Conservation (phyloP, 495 filamentous ascomycete species). For the Penicillium egyptiacum region DNA sequence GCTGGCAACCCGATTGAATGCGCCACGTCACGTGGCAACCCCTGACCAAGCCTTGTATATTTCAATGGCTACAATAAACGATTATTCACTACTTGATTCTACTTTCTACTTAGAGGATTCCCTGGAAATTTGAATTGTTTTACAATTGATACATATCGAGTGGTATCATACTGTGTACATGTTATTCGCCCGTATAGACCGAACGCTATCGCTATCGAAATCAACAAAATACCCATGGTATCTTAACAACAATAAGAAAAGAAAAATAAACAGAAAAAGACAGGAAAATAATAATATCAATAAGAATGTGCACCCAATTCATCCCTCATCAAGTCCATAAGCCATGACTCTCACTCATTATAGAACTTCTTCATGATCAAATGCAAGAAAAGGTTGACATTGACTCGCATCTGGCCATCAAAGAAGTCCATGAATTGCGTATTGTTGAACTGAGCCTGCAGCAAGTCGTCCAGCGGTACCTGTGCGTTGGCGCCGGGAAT, state of each 20-base stretch:
- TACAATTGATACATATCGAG: conserved; percentile 5
- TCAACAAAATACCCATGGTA: conserved; percentile 37
- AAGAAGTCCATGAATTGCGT: conserved; percentile 94
- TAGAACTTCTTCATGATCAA: conserved; percentile 99
- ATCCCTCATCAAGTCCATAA: conserved; percentile 30
- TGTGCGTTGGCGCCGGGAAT: conserved; percentile 90
- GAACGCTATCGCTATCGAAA: conserved; percentile 28
- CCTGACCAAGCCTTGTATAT: conserved; percentile 29
- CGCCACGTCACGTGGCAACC: conserved; percentile 43
- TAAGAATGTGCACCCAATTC: conserved; percentile 31
- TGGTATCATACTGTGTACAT: conserved; percentile 31
- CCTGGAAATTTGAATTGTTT: background rate
- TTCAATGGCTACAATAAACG: background rate
- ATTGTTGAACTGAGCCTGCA: conserved; percentile 96
- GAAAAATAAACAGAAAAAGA: conserved; percentile 26
- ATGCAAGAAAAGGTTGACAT: conserved; percentile 94
- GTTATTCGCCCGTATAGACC: conserved; percentile 22
- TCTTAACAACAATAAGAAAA: conserved; percentile 25
- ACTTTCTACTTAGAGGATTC: background rate
- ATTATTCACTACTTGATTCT: background rate
- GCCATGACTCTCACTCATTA: conserved; percentile 49
- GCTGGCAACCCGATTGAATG: conserved; percentile 36
- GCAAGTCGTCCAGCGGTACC: conserved; percentile 86
- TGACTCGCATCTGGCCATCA: conserved; percentile 80
- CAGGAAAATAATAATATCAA: conserved; percentile 24